These are phyloP conservation scores for Xanthoconium purpureum DNA, from an alignment of 768 basidiomycete species.

Conservation along the genomic window DNA sequence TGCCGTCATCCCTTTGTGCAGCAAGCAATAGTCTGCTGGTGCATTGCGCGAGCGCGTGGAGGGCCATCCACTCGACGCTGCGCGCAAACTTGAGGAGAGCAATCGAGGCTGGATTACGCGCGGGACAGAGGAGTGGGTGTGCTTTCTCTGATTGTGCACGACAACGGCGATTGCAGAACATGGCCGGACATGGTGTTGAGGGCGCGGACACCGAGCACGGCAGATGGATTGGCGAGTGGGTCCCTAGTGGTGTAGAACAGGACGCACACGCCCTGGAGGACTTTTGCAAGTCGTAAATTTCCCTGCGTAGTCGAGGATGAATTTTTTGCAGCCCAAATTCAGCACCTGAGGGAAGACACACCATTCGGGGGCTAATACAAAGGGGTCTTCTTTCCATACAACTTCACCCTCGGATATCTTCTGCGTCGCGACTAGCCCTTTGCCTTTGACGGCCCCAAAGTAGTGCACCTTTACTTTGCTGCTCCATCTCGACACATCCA, in stretches of 20 bases:
- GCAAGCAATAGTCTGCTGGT: slow-evolving; percentile 62
- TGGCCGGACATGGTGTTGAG: slow-evolving; percentile 48
- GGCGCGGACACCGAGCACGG: slow-evolving; percentile 50
- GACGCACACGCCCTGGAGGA: slow-evolving; percentile 61
- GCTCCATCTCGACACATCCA: slow-evolving; percentile 64
- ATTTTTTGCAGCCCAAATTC: background rate
- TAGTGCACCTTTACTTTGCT: slow-evolving; percentile 61
- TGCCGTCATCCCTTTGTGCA: slow-evolving; percentile 42
- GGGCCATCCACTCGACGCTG: slow-evolving; percentile 60
- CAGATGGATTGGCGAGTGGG: slow-evolving; percentile 44
- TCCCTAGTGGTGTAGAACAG: slow-evolving; percentile 65
- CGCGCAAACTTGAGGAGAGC: slow-evolving; percentile 61
- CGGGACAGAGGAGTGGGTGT: slow-evolving; percentile 72
- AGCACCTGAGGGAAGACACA: slow-evolving; percentile 31
- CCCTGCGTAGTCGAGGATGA: slow-evolving; percentile 43
- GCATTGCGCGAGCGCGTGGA: slow-evolving; percentile 69
- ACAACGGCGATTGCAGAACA: slow-evolving; percentile 83
- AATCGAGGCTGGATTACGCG: slow-evolving; percentile 66
- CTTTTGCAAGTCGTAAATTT: slow-evolving; percentile 69
- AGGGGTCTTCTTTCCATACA: slow-evolving; percentile 85
- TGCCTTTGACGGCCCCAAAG: slow-evolving; percentile 72
- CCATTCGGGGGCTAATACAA: slow-evolving; percentile 79
- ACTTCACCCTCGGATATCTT: slow-evolving; percentile 68
- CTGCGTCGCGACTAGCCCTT: slow-evolving; percentile 74
- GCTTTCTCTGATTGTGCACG: slow-evolving; percentile 57